phyloP scores from a whole-genome alignment of 2,329 filamentous ascomycete species.

The Venturia carpophila region DNA sequence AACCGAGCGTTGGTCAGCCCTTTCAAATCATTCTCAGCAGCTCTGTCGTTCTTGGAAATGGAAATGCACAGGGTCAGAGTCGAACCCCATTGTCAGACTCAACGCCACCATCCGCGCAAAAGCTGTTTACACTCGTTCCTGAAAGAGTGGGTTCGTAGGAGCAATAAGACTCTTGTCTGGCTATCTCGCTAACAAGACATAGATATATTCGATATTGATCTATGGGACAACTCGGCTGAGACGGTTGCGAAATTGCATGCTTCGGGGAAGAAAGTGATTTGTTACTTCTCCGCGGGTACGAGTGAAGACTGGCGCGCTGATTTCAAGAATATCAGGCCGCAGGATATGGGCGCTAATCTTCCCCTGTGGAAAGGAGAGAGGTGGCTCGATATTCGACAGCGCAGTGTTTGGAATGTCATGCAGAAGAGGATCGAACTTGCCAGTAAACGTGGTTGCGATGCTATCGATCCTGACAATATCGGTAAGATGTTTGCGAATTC shows the following conservation, averaged over 20 bases:
- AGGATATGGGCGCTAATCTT: constrained; percentile 23
- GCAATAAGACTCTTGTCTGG: background rate
- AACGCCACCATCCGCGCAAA: background rate
- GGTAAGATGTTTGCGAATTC: background rate
- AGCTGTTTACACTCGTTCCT: background rate
- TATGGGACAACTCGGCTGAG: constrained; percentile 45
- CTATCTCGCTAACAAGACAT: background rate
- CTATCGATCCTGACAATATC: constrained; percentile 31
- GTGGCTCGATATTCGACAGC: constrained; percentile 24
- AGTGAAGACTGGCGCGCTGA: constrained; percentile 25
- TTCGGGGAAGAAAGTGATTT: constrained; percentile 49
- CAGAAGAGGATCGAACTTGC: constrained; percentile 25
- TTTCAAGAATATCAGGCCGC: constrained; percentile 22
- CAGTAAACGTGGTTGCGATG: constrained; percentile 30
- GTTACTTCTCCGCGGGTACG: constrained; percentile 26
- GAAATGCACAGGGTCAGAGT: background rate
- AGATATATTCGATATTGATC: constrained; percentile 45
- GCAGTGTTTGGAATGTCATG: constrained; percentile 25
- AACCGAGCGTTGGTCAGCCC: constrained; percentile 43
- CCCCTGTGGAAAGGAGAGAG: constrained; percentile 26
- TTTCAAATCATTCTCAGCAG: constrained; percentile 57
- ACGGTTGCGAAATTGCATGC: constrained; percentile 43
- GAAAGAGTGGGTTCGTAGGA: background rate
- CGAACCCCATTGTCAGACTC: background rate
- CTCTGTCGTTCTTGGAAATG: constrained; percentile 13